Conservation (phyloP, 768 basidiomycete genomes). For the Serendipita sp. region DNA sequence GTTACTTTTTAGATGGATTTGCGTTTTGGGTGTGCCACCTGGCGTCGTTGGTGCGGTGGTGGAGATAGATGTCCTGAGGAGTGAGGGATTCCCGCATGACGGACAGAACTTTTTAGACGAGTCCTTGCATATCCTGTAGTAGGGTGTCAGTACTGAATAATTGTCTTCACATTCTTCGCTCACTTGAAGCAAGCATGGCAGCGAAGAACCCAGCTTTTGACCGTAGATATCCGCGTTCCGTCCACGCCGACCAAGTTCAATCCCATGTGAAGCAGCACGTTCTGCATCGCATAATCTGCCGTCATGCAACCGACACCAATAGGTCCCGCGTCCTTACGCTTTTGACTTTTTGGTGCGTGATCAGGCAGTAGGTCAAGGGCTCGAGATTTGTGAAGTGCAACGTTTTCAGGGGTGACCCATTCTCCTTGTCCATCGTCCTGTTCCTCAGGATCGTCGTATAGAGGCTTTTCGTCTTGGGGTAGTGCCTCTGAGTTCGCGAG, state of each 20-base stretch:
- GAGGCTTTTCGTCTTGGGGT: conserved; percentile 14
- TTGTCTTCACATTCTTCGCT: conserved; percentile 21
- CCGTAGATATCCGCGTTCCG: conserved; percentile 76
- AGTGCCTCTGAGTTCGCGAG: conserved; percentile 12
- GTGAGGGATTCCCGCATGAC: conserved; percentile 84
- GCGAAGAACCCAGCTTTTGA: conserved; percentile 90
- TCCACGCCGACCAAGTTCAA: conserved; percentile 78
- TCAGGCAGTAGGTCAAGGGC: conserved; percentile 67
- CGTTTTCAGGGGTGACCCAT: conserved; percentile 93
- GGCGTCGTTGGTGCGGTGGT: conserved; percentile 47
- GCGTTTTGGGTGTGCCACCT: conserved; percentile 49
- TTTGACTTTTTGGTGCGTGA: conserved; percentile 13
- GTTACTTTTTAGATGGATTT: conserved; percentile 88
- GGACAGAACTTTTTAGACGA: conserved; percentile 91
- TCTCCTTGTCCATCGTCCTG: conserved; percentile 78
- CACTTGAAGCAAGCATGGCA: conserved; percentile 99
- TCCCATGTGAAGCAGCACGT: conserved; percentile 88
- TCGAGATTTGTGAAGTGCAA: conserved; percentile 69
- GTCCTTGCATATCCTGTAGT: conserved; percentile 81
- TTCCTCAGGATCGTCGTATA: conserved; percentile 65
- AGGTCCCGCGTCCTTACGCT: conserved; percentile 17
- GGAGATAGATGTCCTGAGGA: conserved; percentile 84
- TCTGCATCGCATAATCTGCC: conserved; percentile 98
- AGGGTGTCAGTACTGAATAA: background rate
- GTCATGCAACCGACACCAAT: conserved; percentile 87